A percentile compares a stretch with the other conserved stretches of the same genome.
phyloP scores from a whole-genome alignment of 305 asterid species.

The Ajuga reptans region DNA sequence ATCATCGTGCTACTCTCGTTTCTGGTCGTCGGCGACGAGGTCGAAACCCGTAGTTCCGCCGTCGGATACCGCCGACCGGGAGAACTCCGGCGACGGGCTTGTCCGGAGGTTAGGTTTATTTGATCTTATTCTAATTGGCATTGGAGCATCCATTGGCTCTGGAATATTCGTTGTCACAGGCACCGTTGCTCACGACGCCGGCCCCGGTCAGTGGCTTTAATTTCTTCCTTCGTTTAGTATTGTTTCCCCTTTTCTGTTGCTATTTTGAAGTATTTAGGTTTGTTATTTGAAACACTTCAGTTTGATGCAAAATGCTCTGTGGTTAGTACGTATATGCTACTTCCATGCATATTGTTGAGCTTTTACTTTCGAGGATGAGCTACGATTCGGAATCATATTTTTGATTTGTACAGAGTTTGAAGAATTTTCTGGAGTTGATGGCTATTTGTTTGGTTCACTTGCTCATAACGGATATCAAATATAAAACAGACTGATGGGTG shows the following conservation, averaged over 20 bases:
- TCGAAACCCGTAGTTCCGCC: conserved; percentile 47
- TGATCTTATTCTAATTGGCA: conserved; percentile 75
- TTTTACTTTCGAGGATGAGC: not conserved
- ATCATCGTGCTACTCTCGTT: conserved; percentile 47
- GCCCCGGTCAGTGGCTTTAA: conserved; percentile 61
- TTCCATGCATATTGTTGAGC: conserved; percentile 1
- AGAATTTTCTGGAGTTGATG: not conserved
- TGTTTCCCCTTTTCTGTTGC: not conserved
- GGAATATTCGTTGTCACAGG: conserved; percentile 95
- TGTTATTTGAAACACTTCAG: not conserved
- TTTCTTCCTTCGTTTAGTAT: not conserved
- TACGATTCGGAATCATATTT: not conserved
- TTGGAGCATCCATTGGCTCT: conserved; percentile 96
- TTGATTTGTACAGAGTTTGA: not conserved
- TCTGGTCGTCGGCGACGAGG: conserved; percentile 71
- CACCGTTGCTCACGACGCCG: conserved; percentile 88
- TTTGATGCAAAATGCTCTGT: not conserved
- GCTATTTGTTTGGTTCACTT: not conserved
- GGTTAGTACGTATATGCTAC: not conserved
- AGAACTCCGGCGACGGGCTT: conserved; percentile 46
- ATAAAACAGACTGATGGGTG: not conserved
- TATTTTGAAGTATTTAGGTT: not conserved
- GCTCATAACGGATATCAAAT: not conserved
- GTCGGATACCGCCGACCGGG: conserved; percentile 30
- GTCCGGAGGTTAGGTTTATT: conserved; percentile 68